Conservation (phyloP, 768 basidiomycete species). For the Suillus spraguei region DNA sequence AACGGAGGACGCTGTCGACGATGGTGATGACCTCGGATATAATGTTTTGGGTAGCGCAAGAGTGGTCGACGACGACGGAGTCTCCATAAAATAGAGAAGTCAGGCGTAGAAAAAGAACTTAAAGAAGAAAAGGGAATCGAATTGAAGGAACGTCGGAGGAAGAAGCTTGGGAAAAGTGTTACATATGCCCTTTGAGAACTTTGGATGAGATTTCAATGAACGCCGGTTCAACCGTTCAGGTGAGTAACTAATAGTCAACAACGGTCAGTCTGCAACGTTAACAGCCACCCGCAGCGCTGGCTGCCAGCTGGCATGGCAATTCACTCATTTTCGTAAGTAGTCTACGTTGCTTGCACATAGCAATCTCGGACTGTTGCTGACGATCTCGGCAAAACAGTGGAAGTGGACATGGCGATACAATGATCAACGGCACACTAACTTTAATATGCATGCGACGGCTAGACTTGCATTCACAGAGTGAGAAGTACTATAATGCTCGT, state of each 20-base stretch:
- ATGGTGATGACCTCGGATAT: conserved; percentile 15
- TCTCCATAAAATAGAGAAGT: conserved; percentile 38
- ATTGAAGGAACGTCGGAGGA: conserved; percentile 11
- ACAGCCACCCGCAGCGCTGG: neutral
- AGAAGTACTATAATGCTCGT: neutral
- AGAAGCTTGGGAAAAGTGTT: conserved; percentile 7
- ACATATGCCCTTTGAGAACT: neutral
- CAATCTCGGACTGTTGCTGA: neutral
- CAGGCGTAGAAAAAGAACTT: neutral
- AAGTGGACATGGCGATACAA: neutral
- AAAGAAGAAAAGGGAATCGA: conserved; percentile 6
- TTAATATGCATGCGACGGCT: neutral
- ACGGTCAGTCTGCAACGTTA: neutral
- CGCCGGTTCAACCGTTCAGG: conserved; percentile 8
- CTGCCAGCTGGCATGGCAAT: conserved; percentile 6
- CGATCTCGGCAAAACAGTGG: neutral
- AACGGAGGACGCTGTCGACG: conserved; percentile 34
- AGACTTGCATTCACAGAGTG: neutral
- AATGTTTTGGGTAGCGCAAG: conserved; percentile 38
- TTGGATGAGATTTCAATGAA: conserved; percentile 8
- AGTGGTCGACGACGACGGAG: conserved; percentile 40
- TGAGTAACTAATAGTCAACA: neutral
- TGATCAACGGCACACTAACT: neutral
- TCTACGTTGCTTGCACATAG: neutral
- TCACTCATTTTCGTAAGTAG: neutral